Conservation (phyloP, 2,329 filamentous ascomycete genomes). For the Penicillium thymicola region DNA sequence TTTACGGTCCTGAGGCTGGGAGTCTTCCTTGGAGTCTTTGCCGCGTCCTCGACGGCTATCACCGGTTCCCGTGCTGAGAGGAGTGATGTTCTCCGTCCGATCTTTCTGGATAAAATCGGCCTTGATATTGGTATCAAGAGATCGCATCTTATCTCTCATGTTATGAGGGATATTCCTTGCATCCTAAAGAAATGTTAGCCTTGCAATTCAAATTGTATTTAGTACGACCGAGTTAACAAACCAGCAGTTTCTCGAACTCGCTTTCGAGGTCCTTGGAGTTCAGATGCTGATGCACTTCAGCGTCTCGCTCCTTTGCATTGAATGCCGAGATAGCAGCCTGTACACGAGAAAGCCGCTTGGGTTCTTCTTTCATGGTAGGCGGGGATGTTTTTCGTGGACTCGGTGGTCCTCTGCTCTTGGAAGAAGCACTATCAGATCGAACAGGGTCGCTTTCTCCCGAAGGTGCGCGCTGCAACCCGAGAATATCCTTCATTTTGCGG, state of each 20-base stretch:
- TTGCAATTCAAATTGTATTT: neutral
- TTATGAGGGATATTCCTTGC: conserved; percentile 90
- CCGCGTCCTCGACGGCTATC: conserved; percentile 40
- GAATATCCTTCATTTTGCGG: conserved; percentile 39
- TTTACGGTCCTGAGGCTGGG: conserved; percentile 44
- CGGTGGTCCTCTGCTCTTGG: conserved; percentile 15
- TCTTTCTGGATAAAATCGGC: conserved; percentile 93
- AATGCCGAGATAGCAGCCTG: conserved; percentile 64
- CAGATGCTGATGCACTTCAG: conserved; percentile 43
- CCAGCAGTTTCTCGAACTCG: conserved; percentile 61
- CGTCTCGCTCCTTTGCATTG: conserved; percentile 53
- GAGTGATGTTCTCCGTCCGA: conserved; percentile 63
- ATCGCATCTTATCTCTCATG: conserved; percentile 92
- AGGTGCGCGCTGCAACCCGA: conserved; percentile 28
- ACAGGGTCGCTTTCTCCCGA: conserved; percentile 21
- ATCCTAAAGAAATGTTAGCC: conserved; percentile 55
- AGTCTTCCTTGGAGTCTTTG: conserved; percentile 42
- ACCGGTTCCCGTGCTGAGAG: conserved; percentile 43
- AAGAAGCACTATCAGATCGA: conserved; percentile 16
- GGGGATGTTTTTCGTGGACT: conserved; percentile 28
- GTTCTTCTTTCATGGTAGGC: conserved; percentile 30
- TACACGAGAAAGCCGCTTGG: conserved; percentile 54
- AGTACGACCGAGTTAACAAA: conserved; percentile 38
- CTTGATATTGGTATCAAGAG: conserved; percentile 83
- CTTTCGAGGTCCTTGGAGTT: conserved; percentile 57